Evolutionary conservation across 441 rosid genomes (phyloP), one percentile per base, ranked within the genome.

Genomic region (Adansonia madagascariensis): DNA sequence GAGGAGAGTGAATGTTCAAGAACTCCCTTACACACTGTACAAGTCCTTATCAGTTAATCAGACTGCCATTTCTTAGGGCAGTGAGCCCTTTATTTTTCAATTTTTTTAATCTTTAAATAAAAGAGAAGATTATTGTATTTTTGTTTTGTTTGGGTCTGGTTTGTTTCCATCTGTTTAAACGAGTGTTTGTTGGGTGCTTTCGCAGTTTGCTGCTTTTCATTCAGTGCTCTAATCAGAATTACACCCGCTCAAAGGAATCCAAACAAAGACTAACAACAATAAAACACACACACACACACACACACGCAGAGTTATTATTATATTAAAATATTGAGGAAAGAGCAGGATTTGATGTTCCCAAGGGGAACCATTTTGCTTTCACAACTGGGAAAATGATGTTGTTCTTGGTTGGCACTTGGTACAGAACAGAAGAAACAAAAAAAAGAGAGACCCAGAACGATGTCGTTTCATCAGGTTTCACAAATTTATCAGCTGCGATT

Each of bases 1-100:
- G 31, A 27, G 31, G 31, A 2, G 2, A 35, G 0, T 35, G 6
- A 35, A 35, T 4, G 4, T 4, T 4, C 41, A 35, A 35, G 4
- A 35, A 35, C 83, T 4, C 41, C 79, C 80, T 56, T 44, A 41
- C 35, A 14, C 41, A 35, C 52, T 75, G 78, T 15, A 35, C 10
- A 17, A 71, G 84, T 73, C 84, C 69, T 57, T 69, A 1, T 6
- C 8, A 43, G 8, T 43, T 71, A 35, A 35, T 35, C 82, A 76
- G 47, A 41, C 56, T 66, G 63, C 78, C 72, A 55, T 12, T 64
- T 68, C 73, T 75, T 69, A 5, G 84, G 75, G 72, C 79, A 77
- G 70, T 50, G 72, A 80, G 74, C 80, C 69, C 82, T 17, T 24
- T 35, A 9, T 12, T 62, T 47, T 18, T 56, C 11, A 17, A 7